Evolutionary conservation across 331 rosid genomes (phyloP).

Genomic region (Quercus lobata): DNA sequence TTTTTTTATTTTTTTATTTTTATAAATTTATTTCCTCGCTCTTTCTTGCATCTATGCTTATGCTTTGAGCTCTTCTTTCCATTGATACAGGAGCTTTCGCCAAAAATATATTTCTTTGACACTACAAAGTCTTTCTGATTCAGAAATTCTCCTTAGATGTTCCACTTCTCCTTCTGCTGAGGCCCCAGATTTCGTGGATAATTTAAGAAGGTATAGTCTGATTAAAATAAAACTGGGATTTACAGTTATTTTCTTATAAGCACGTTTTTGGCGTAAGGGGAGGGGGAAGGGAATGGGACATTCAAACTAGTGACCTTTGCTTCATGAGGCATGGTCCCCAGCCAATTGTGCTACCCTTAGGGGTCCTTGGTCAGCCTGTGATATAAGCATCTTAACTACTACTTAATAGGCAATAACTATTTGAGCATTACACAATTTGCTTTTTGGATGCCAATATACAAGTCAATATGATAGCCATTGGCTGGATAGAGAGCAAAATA

Average conservation of each 20-base stretch:
- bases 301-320: too few species aligned
- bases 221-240: background rate
- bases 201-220: conserved; percentile 51
- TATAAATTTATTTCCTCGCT: background rate
- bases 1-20: too few species aligned
- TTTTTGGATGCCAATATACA: background rate
- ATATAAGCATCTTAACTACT: background rate
- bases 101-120: conserved; percentile 32
- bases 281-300: background rate
- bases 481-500: background rate
- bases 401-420: background rate
- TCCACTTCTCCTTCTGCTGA: conserved; percentile 89
- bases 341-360: too few species aligned
- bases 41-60: conserved; percentile 9
- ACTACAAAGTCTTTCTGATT: conserved; percentile 45
- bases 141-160: conserved; percentile 61
- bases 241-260: background rate
- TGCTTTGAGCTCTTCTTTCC: conserved; percentile 5
- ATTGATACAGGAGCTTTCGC: conserved; percentile 42
- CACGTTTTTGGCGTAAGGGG: background rate
- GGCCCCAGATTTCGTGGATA: conserved; percentile 69
- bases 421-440: background rate
- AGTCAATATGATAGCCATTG: background rate
- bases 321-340: too few species aligned
- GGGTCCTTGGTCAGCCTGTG: background rate